Conservation (phyloP, 768 basidiomycete species). For the Boletus rubescentipes region DNA sequence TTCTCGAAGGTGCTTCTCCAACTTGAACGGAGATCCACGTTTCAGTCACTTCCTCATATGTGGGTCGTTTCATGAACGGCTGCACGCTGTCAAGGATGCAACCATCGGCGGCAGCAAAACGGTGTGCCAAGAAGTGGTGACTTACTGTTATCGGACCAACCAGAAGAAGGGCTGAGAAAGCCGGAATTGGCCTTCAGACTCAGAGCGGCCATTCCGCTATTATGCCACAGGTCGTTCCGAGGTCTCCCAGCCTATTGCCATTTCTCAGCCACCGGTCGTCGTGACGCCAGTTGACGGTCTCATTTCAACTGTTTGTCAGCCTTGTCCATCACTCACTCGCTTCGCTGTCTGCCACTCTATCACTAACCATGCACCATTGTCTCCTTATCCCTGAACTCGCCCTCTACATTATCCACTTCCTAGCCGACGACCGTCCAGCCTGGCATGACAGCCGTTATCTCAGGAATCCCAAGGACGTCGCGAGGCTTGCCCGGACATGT, state of each 20-base stretch:
- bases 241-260: neutral
- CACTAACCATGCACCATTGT: conserved; percentile 27
- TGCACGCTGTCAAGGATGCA: neutral
- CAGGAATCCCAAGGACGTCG: conserved; percentile 23
- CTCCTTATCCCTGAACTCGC: conserved; percentile 30
- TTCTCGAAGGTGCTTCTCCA: neutral
- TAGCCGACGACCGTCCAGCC: conserved; percentile 21
- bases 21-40: neutral
- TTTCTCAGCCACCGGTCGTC: neutral
- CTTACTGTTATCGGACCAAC: conserved; percentile 4
- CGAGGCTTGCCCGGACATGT: conserved; percentile 30
- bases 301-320: neutral
- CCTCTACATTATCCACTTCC: conserved; percentile 22
- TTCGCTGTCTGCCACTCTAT: no score
- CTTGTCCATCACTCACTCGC: neutral
- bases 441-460: conserved; percentile 19
- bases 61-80: neutral
- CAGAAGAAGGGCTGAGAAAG: conserved; percentile 15
- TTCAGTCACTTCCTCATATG: neutral
- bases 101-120: neutral
- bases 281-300: neutral
- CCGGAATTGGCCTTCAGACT: conserved; percentile 2
- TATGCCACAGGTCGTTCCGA: no score
- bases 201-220: neutral
- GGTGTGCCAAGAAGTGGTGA: neutral